Evolutionary conservation across 2,329 filamentous ascomycete genomes (phyloP), one percentile per base, ranked within the genome.

Genomic region (Cucurbitaria berberidis): DNA sequence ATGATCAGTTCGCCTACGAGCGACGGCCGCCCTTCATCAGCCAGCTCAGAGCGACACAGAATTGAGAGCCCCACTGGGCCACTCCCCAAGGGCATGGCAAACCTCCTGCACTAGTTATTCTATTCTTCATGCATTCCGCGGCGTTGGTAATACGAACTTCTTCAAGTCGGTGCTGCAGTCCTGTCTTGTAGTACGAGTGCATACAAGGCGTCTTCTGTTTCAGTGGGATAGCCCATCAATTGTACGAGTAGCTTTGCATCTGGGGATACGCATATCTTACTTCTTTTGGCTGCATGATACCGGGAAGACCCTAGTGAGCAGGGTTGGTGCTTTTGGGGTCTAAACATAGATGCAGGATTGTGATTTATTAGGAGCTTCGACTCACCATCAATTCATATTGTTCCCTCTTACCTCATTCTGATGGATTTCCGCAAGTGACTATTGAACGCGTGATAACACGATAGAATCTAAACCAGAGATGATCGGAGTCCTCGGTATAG

Each of bases 281-380:
- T 48, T 57, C 51, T 58, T 51, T 55, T 42, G 51, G 49, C 55
- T 67, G 63, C 64, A 66, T 64, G 66, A 71, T 74, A 73, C 64
- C 64, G 42, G 53, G 55, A 47, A 34, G 46, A 50, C 41, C 42
- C 52, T 54, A 55, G 59, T 60, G 39, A 42, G 27, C 43, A 47
- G 44, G 30, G 21, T 46, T 34, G 39, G 16, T 53, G 47, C 38
- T 45, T 47, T 58, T 48, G 38, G 29, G 46, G 22, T 29, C 48
- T 27, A 16, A n/a, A 43, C 38, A 48, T 57, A 51, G 13, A 32
- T 51, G 49, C 29, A 47, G 48, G 24, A 47, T 45, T 38, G 34
- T 18, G 43, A 39, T 41, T 44, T 27, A 24, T 39, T 35, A 30
- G 13, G 45, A 48, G 48, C 43, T 53, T 47, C 35, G 32, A 44